Evolutionary conservation across 805 yeast species (phyloP), one percentile per base, ranked within the genome.

Genomic region (Candida incommunis): DNA sequence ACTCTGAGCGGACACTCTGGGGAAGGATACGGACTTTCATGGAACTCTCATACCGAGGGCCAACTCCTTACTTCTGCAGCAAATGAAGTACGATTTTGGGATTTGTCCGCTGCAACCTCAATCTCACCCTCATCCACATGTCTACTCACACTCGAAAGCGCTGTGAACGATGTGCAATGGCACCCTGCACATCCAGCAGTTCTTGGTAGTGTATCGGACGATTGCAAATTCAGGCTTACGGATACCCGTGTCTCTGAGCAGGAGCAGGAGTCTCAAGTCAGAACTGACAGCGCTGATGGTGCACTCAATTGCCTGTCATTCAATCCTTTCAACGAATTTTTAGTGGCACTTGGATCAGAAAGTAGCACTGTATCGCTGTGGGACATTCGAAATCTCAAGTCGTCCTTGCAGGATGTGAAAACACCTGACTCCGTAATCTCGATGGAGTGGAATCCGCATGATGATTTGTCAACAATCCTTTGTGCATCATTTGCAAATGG

Each of bases 151-250:
- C 75, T 71, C 47, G 57, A 56, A 2, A 56, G 55, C 2, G 85
- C 87, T 0, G 70, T 80, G 15, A 88, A 87, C 58, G 88, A 80
- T 52, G 67, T 82, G 1, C 71, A 78, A 45, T 87, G 88, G 86
- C 64, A 74, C 45, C 73, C 75, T 2, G 61, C 63, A 27, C 87
- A 84, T 54, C 76, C 74, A 48, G 65, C 76, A 0, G 52, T 84
- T 1, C 70, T 86, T 46, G 77, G 75, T 1, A 59, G 75, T 1
- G 88, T 77, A 2, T 83, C 86, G 34, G 96, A 88, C 50, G 74
- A 71, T 42, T 72, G 75, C 4, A 48, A 50, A 2, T 58, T 76
- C 25, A 68, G 68, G 41, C 41, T 82, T 2, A 69, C 66, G 53
- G 94, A 84, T 56, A 63, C 66, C 2, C 67, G 94, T 55, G 45